phyloP scores from a whole-genome alignment of 225 moss, liverwort and hornwort species.

The Polytrichum commune region DNA sequence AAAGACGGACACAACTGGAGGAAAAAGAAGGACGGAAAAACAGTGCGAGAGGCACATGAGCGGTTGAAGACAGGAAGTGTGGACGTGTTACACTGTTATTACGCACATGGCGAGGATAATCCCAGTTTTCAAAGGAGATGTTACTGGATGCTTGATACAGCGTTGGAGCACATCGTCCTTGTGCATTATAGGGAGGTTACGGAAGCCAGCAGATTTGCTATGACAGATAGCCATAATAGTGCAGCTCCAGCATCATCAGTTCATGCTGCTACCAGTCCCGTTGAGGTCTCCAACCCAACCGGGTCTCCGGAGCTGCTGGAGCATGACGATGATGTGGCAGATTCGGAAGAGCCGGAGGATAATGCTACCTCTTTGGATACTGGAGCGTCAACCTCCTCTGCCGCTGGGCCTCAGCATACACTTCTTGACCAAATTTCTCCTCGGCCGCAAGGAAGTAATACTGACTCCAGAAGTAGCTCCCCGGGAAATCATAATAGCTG shows the following conservation, averaged over 20 bases:
- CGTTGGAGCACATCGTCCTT: conserved; percentile 89
- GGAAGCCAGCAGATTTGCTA: conserved; percentile 60
- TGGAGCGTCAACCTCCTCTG: conserved; percentile 13
- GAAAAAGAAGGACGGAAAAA: conserved; percentile 97
- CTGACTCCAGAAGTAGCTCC: conserved; percentile 11
- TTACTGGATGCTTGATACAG: conserved; percentile 91
- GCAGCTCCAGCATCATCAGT: conserved; percentile 4
- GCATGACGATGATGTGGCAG: conserved; percentile 44
- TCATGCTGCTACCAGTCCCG: conserved; percentile 37
- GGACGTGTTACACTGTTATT: conserved; percentile 70
- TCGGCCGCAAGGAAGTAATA: conserved; percentile 23
- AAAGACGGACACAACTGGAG: conserved; percentile 99
- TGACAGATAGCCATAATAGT: conserved; percentile 46
- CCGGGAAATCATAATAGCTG: conserved; percentile 30
- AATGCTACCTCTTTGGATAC: conserved; percentile 19
- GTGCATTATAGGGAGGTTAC: conserved; percentile 98
- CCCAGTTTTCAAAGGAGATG: conserved; percentile 86
- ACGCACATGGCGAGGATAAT: conserved; percentile 65
- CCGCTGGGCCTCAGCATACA: conserved; percentile 27
- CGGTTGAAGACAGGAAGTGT: conserved; percentile 93
- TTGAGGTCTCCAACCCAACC: conserved; percentile 40
- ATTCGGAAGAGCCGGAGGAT: conserved; percentile 45
- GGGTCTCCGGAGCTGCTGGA: conserved; percentile 32
- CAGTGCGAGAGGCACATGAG: conserved; percentile 96
- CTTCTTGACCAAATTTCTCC: conserved; percentile 57